phyloP scores from a whole-genome alignment of 2,329 filamentous ascomycete genomes.

The Talaromyces sp. region DNA sequence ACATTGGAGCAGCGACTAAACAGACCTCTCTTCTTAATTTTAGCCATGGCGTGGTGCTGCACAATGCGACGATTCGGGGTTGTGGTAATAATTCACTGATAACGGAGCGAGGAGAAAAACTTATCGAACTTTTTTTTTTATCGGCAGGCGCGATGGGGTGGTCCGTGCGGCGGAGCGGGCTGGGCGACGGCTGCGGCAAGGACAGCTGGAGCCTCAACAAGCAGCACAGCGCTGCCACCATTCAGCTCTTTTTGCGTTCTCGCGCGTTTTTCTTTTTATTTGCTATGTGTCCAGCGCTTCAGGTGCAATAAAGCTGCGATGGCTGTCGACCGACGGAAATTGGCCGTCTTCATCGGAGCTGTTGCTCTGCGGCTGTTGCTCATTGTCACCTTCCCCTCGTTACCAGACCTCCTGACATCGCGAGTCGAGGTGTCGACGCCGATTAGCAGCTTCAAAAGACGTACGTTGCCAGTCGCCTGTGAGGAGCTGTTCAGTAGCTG shows the following conservation, averaged over 20 bases:
- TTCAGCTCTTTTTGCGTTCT: background rate
- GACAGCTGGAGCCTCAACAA: conserved; percentile 9
- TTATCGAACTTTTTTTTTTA: conserved; percentile 22
- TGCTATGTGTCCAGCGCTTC: background rate
- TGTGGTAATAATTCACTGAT: conserved; percentile 22
- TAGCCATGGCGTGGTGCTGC: conserved; percentile 53
- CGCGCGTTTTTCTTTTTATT: background rate
- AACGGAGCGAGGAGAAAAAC: conserved; percentile 28
- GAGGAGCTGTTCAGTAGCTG: background rate
- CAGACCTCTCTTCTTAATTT: conserved; percentile 82
- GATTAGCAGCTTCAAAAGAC: conserved; percentile 94
- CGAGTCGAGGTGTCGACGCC: conserved; percentile 96
- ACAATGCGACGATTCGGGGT: conserved; percentile 20
- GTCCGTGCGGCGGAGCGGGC: conserved; percentile 24
- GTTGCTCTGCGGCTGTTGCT: conserved; percentile 74
- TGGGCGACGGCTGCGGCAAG: conserved; percentile 12
- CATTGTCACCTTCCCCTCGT: conserved; percentile 72
- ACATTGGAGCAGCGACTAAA: background rate
- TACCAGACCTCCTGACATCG: conserved; percentile 79
- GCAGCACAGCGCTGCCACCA: background rate
- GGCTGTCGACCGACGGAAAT: conserved; percentile 55
- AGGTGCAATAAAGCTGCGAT: conserved; percentile 30
- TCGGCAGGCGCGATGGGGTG: conserved; percentile 22
- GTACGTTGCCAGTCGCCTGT: conserved; percentile 48
- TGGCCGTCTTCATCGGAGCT: conserved; percentile 68